Evolutionary conservation across 371 early-diverging fungal species (phyloP).

Genomic region (Syncephalis plumigaleata): DNA sequence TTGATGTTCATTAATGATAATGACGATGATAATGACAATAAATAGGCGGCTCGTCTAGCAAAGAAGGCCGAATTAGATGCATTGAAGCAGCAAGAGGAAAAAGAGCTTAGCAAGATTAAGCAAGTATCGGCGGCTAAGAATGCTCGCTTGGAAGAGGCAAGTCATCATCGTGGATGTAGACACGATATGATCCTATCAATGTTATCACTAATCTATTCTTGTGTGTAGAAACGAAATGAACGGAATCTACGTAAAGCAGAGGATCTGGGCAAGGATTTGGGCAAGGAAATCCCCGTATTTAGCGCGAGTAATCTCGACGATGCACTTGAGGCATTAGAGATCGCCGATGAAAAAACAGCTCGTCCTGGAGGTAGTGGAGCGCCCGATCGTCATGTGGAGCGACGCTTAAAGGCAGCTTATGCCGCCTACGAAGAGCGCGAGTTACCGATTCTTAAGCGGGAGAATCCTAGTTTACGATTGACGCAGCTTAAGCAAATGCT

Average conservation of each 20-base stretch:
- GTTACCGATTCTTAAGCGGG: slow-evolving; percentile 36
- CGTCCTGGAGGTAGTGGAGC: slow-evolving; percentile 10
- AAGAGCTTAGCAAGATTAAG: slow-evolving; percentile 6
- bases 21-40: neutral
- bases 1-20: neutral
- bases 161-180: neutral
- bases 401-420: slow-evolving; percentile 65
- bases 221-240: slow-evolving; percentile 24
- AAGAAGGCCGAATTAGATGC: slow-evolving; percentile 7
- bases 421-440: slow-evolving; percentile 49
- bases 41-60: slow-evolving; percentile 6
- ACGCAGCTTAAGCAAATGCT: slow-evolving; percentile 56
- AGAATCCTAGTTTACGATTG: slow-evolving; percentile 55
- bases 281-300: slow-evolving; percentile 36
- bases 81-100: slow-evolving; percentile 7
- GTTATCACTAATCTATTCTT: neutral
- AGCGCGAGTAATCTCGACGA: slow-evolving; percentile 63
- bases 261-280: slow-evolving; percentile 16
- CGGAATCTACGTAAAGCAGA: slow-evolving; percentile 30
- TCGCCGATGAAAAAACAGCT: slow-evolving; percentile 9
- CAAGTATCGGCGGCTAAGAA: slow-evolving; percentile 1
- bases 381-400: slow-evolving; percentile 68
- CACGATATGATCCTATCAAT: slow-evolving; percentile 3
- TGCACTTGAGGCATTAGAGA: slow-evolving; percentile 43
- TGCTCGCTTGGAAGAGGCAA: neutral